A percentile compares a stretch with the other conserved stretches of the same genome.
Evolutionary conservation across 1,139 yeast genomes (phyloP).

Genomic region (Pichia sp.): DNA sequence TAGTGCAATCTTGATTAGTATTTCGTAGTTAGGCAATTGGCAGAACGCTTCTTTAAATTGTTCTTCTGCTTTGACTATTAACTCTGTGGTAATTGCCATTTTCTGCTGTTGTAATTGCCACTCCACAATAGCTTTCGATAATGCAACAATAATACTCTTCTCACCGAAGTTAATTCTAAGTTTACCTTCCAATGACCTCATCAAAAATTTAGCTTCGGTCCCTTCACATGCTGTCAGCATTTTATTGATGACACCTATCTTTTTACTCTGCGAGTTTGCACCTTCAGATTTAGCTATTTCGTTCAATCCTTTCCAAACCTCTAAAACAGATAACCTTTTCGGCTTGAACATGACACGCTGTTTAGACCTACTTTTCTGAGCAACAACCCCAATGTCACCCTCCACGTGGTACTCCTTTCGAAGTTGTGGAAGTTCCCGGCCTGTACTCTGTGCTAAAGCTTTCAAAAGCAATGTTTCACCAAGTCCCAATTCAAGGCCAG

Average conservation of each 20-base stretch:
- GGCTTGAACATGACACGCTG: constrained; percentile 96
- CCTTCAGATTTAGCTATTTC: constrained; percentile 80
- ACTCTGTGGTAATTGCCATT: constrained; percentile 35
- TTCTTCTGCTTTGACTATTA: constrained; percentile 62
- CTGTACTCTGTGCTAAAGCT: constrained; percentile 88
- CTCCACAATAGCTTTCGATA: constrained; percentile 76
- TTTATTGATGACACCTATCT: constrained; percentile 72
- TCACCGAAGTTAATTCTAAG: constrained; percentile 92
- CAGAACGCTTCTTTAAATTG: constrained; percentile 80
- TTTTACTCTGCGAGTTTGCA: constrained; percentile 73
- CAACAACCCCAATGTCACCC: constrained; percentile 91
- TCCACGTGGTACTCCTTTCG: constrained; percentile 68
- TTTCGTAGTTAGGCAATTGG: constrained; percentile 86
- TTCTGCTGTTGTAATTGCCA: constrained; percentile 41
- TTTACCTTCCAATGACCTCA: constrained; percentile 89
- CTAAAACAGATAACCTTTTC: constrained; percentile 63
- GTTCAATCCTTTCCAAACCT: constrained; percentile 69
- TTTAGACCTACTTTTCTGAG: constrained; percentile 73
- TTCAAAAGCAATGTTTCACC: constrained; percentile 87
- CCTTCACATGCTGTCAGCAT: constrained; percentile 83
- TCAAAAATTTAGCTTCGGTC: constrained; percentile 85
- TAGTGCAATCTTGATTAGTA: constrained; percentile 62
- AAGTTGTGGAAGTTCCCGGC: constrained; percentile 66
- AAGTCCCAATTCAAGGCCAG: constrained; percentile 80
- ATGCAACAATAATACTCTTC: constrained; percentile 76